phyloP scores from a whole-genome alignment of 345 rosid species.

The Hibiscus syriacus region DNA sequence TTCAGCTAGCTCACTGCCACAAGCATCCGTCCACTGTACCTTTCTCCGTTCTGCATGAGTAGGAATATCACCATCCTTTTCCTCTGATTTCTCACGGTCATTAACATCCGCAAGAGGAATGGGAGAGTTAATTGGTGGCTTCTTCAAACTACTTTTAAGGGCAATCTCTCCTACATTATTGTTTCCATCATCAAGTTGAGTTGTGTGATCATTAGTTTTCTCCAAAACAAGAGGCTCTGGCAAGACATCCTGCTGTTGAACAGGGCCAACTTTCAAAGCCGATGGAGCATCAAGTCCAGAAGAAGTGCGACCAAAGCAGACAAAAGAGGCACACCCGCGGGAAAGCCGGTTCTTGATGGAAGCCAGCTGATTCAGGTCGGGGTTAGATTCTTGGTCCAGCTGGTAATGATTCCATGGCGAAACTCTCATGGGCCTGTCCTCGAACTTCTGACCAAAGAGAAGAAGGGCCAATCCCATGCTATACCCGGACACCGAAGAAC shows the following conservation, averaged over 20 bases:
- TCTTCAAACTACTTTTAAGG: constrained; percentile 81
- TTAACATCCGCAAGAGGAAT: constrained; percentile 31
- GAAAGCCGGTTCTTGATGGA: constrained; percentile 69
- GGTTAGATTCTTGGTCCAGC: constrained; percentile 69
- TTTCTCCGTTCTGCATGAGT: constrained; percentile 52
- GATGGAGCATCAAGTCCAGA: constrained; percentile 70
- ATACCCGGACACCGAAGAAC: constrained; percentile 95
- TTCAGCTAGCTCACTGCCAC: constrained; percentile 85
- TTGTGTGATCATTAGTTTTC: constrained; percentile 24
- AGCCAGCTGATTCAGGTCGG: constrained; percentile 84
- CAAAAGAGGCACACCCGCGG: constrained; percentile 81
- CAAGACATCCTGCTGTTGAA: constrained; percentile 45
- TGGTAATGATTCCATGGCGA: constrained; percentile 92
- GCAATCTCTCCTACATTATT: constrained; percentile 33
- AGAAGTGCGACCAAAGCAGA: constrained; percentile 85
- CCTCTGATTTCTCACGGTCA: constrained; percentile 29
- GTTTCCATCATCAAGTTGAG: constrained; percentile 38
- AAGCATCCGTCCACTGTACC: constrained; percentile 93
- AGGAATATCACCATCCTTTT: constrained; percentile 32
- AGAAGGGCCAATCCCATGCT: constrained; percentile 86
- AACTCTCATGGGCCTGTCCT: constrained; percentile 91
- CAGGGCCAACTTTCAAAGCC: constrained; percentile 75
- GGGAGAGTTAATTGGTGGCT: constrained; percentile 29
- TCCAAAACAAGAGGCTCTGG: constrained; percentile 45
- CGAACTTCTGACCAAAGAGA: constrained; percentile 70